These are phyloP conservation scores for Bretschneidera sinensis DNA, from an alignment of 345 rosid genomes.

Conservation along the genomic window DNA sequence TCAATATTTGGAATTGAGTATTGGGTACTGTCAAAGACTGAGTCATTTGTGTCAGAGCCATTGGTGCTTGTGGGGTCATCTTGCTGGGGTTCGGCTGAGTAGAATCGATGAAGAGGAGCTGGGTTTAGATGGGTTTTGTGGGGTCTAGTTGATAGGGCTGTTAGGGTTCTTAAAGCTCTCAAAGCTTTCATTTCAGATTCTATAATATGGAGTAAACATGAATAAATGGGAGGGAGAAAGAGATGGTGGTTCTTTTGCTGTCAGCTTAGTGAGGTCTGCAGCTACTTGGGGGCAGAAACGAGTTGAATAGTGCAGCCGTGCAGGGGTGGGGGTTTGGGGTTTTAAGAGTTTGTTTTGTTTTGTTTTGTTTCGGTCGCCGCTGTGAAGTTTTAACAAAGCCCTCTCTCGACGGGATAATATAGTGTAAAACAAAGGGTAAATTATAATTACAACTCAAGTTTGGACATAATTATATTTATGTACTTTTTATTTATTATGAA, in stretches of 20 bases:
- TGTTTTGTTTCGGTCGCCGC: too few species aligned
- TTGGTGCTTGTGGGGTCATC: conserved; percentile 27
- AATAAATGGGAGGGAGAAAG: neutral
- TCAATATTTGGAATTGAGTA: conserved; percentile 28
- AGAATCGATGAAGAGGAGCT: conserved; percentile 31
- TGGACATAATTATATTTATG: too few species aligned
- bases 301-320: too few species aligned
- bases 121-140: conserved; percentile 13
- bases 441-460: too few species aligned
- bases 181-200: conserved; percentile 41
- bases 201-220: neutral
- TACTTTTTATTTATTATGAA: too few species aligned
- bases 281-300: conserved; percentile 4
- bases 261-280: too few species aligned
- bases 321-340: too few species aligned
- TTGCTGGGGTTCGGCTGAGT: conserved; percentile 55
- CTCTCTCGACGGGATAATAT: too few species aligned
- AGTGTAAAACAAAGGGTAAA: too few species aligned
- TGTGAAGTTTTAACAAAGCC: too few species aligned
- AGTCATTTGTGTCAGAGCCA: conserved; percentile 33
- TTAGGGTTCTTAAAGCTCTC: conserved; percentile 28
- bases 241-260: neutral
- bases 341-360: conserved; percentile 31
- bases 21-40: conserved; percentile 60
- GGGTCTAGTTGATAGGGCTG: conserved; percentile 20